phyloP scores from a whole-genome alignment of 352 stramenopile species.

The Phytophthora fragariaefolia region DNA sequence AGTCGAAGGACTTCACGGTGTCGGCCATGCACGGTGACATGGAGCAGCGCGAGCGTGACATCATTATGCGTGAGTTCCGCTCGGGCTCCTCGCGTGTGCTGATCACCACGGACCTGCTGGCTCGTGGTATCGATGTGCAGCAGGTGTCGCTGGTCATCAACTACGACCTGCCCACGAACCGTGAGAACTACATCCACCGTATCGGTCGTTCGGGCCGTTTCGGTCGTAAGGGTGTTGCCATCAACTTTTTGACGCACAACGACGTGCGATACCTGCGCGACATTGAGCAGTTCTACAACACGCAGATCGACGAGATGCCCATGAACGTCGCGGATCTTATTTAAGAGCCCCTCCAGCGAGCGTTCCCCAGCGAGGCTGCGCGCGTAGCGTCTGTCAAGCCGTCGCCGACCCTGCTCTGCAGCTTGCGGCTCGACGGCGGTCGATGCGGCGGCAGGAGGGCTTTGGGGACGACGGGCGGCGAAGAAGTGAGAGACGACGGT shows the following conservation, averaged over 20 bases:
- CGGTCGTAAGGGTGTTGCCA: conserved; percentile 99
- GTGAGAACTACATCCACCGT: conserved; percentile 99
- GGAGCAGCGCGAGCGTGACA: conserved; percentile 99
- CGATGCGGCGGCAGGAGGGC: conserved; percentile 1
- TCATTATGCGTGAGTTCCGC: conserved; percentile 99
- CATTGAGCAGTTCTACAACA: conserved; percentile 99
- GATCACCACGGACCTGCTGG: conserved; percentile 99
- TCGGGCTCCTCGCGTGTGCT: conserved; percentile 98
- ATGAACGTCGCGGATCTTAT: conserved; percentile 99
- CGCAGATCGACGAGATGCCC: conserved; percentile 99
- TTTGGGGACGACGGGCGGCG: conserved; percentile 26
- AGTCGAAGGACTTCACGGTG: conserved; percentile 99
- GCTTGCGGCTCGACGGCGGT: conserved; percentile 10
- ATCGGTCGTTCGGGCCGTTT: conserved; percentile 99
- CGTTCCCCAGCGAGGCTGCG: conserved; percentile 28
- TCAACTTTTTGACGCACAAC: conserved; percentile 99
- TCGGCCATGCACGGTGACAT: conserved; percentile 99
- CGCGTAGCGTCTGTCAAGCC: conserved; percentile 13
- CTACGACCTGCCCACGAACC: conserved; percentile 99
- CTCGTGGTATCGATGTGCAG: conserved; percentile 99
- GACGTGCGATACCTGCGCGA: conserved; percentile 99
- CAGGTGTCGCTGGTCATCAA: conserved; percentile 99
- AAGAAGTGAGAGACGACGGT: conserved; percentile 45
- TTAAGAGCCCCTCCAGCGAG: conserved; percentile 75
- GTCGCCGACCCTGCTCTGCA: conserved; percentile 4